Evolutionary conservation across 305 asterid genomes (phyloP), one percentile per base, ranked within the genome.

Genomic region (Fraxinus paxiana): DNA sequence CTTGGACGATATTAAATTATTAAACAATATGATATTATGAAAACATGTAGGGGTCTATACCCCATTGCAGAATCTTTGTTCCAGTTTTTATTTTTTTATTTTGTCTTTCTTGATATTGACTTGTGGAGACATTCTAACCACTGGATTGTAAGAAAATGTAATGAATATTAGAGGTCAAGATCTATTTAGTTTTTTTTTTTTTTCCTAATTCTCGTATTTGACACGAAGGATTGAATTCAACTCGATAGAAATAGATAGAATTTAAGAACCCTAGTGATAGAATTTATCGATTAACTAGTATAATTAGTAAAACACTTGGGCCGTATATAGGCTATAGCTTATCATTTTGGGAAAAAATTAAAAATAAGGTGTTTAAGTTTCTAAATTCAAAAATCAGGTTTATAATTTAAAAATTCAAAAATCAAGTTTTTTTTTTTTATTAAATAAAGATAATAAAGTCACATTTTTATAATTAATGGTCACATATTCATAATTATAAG

Each of bases 91-190:
- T 18, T 34, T 34, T 48, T 33, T 38, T 12, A 12, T 43, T 43
- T 77, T 34, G 31, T 38, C 61, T 26, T 77, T 34, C 10, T 31
- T 43, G 71, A 83, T 74, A 75, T 77, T 78, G 87, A 83, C 79
- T 63, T 61, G 86, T 80, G 61, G 83, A 84, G 82, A 86, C 89
- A 82, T 83, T 77, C 86, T 83, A 80, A 82, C 90, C 89, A 86
- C 87, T 78, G 77, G 67, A 73, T 35, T 77, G 81, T 79, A 81
- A 81, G 69, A 69, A 61, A 76, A 69, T 28, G 81, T 9, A 10
- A 67, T 38, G 76, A 72, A 63, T n/a, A 48, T 43, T 77, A 67
- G 75, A 56, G 85, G 84, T 77, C 76, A 15, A 34, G 59, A 73
- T 56, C 80, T 43, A 73, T 73, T 73, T 85, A 46, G 22, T 43